A percentile compares a stretch with the other conserved stretches of the same genome.
phyloP scores from a whole-genome alignment of 169 alveolate genomes.

The Toxoplasma gondii region DNA sequence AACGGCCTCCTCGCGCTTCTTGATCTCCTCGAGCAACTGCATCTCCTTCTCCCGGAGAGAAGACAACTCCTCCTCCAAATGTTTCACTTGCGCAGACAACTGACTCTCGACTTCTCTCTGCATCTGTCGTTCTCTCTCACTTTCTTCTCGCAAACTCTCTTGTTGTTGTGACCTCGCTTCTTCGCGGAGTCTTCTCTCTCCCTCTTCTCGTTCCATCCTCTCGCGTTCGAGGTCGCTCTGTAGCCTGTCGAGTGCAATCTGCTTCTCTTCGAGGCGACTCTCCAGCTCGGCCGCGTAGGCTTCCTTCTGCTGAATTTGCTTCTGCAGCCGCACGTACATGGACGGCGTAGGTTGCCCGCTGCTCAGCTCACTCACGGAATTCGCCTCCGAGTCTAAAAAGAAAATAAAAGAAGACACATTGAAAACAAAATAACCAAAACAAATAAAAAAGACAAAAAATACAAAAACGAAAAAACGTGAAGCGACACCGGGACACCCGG shows the following conservation, averaged over 20 bases:
- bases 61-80: background rate
- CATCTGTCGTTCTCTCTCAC: too few relatives aligned
- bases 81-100: background rate
- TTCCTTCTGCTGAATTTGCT: conserved; percentile 15
- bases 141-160: too few relatives aligned
- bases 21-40: background rate
- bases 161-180: background rate
- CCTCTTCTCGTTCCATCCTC: background rate
- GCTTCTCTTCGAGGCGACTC: background rate
- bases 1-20: background rate
- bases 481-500: too few relatives aligned
- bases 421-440: background rate
- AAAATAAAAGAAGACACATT: background rate
- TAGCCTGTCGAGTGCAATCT: background rate
- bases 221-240: background rate
- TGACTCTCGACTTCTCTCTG: background rate
- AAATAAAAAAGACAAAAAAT: background rate
- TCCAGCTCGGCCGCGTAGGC: background rate
- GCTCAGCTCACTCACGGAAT: background rate
- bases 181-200: background rate
- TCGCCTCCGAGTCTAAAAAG: background rate
- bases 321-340: background rate
- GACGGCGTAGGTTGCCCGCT: conserved; percentile 15
- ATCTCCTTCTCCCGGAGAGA: background rate
- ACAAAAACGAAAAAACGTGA: background rate